Evolutionary conservation across 345 rosid genomes (phyloP), one percentile per base, ranked within the genome.

Genomic region (Citrus hindsii): DNA sequence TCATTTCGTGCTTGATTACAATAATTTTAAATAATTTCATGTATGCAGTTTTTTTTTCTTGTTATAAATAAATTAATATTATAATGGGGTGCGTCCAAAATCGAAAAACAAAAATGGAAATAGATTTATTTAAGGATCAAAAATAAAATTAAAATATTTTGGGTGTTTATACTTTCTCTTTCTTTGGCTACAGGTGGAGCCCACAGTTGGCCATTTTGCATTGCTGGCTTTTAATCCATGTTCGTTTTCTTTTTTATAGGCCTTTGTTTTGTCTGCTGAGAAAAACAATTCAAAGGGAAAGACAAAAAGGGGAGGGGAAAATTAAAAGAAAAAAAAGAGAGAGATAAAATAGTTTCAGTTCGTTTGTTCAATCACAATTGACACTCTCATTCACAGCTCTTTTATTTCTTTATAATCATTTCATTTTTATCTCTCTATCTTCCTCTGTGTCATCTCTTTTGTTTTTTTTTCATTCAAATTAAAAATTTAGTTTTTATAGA

Each of bases 211-310:
- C 76, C 87, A 79, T 22, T 27, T 27, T 83, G 82, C 88, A 65
- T 76, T 83, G 91, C 87, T 83, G 86, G 85, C 85, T 81, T 74
- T 84, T 82, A 60, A 59, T 80, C 86, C 74, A 82, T 82, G 84
- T 74, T 84, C 67, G 74, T 81, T 82, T 72, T 82, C 83, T 75
- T 71, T 46, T 56, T 87, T 80, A 69, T 66, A 71, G 76, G 81
- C 64, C 75, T 51, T 74, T 72, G 73, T 73, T 78, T 74, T 77
- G 79, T 76, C 79, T 82, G 66, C 83, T 24, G 67, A 64, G 79
- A 68, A 55, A 70, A 22, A 51, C 32, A 81, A 53, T 53, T 53
- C 58, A 19, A 58, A n/a, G 35, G 66, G 58, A 58, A 21, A 65
- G 66, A 62, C 16, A 0, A 62, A 62, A 27, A 28, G 12, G 24